Conservation (phyloP, 1,284 basidiomycete genomes). For the Agaricales sp. region DNA sequence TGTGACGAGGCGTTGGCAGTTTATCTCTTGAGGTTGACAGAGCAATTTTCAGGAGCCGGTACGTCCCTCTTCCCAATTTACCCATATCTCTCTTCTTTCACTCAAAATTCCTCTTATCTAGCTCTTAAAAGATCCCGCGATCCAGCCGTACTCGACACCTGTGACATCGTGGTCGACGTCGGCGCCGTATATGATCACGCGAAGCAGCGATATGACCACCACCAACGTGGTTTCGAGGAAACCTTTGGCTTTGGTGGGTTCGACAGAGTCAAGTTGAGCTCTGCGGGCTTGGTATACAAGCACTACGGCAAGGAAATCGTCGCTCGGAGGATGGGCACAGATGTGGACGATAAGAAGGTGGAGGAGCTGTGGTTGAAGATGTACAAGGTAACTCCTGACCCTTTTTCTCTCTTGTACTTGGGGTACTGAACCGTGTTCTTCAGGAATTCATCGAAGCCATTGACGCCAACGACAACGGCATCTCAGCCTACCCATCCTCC, state of each 20-base stretch:
- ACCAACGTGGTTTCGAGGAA: conserved; percentile 90
- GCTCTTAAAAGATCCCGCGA: conserved; percentile 80
- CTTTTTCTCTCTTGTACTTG: neutral
- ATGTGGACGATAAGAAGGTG: conserved; percentile 51
- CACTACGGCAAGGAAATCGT: conserved; percentile 93
- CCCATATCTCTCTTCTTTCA: neutral
- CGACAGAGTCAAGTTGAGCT: conserved; percentile 78
- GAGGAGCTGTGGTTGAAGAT: conserved; percentile 80
- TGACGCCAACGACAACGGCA: conserved; percentile 95
- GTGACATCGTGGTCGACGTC: conserved; percentile 97
- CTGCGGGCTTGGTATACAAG: conserved; percentile 95
- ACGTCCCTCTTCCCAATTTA: conserved; percentile 11
- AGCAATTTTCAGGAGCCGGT: conserved; percentile 71
- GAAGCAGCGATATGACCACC: conserved; percentile 85
- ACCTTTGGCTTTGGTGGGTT: conserved; percentile 79
- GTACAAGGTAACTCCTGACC: conserved; percentile 49
- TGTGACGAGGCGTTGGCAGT: conserved; percentile 94
- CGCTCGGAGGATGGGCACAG: conserved; percentile 45
- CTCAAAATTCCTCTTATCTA: conserved; percentile 17
- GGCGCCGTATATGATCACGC: conserved; percentile 85
- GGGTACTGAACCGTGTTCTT: conserved; percentile 2
- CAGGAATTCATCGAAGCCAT: conserved; percentile 92
- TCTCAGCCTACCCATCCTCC: conserved; percentile 63
- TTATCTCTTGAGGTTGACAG: conserved; percentile 79
- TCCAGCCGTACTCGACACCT: conserved; percentile 67